Evolutionary conservation across 768 basidiomycete genomes (phyloP), one percentile per base, ranked within the genome.

Genomic region (Boletus coccyginus): DNA sequence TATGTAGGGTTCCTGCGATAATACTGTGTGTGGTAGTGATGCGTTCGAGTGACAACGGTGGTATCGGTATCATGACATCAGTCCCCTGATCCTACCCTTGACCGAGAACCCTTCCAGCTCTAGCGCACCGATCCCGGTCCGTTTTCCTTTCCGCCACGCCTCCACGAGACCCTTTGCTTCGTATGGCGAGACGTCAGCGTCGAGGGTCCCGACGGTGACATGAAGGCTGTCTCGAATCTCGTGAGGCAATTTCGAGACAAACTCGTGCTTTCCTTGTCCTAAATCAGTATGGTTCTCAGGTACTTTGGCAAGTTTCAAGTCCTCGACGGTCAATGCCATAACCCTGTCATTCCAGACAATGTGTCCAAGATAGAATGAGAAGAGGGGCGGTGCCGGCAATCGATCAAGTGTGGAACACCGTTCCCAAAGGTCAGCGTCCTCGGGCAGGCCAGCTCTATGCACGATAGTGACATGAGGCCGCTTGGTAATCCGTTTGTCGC

Each of bases 401-500:
- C 4, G 58, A n/a, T 57, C 55, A 7, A 71, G 47, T 9, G 31
- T 43, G 1, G 32, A 8, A 40, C 70, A 71, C 21, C 50, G 66
- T 12, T 74, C 67, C 86, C 86, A 88, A 10, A 85, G 66, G 35
- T 60, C 65, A 31, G 53, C 38, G 9, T 71, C 65, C 66, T 65
- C 44, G 0, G 72, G 70, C 7, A 78, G 70, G n/a, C 71, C 55
- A 21, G 84, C 85, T 59, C 70, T 68, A 71, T 99, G 97, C 32
- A 88, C 87, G 56, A 98, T 75, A 2, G 96, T 98, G 53, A 97
- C 78, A 72, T 98, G 97, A 1, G 95, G 93, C 5, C 79, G 73
- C 40, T 69, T 61, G 16, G 81, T 67, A 14, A 96, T 70, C 27
- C 90, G 77, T 6, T 74, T 65, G 0, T 70, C 70, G 10, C 48